These are phyloP conservation scores for Oryza rufipogon DNA, from an alignment of 176 grass and related monocot species.

Conservation along the genomic window DNA sequence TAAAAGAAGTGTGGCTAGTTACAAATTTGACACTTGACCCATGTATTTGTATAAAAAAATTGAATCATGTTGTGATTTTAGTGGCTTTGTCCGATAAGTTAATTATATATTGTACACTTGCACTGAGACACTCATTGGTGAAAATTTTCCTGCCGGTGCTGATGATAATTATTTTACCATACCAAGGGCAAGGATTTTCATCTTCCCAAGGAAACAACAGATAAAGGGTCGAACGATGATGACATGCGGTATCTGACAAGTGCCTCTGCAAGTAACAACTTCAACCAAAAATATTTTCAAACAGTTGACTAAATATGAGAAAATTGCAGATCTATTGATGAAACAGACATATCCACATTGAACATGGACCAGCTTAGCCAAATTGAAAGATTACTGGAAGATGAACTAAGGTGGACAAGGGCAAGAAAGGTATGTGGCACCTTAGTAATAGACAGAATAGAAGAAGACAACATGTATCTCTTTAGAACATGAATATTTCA, in stretches of 20 bases:
- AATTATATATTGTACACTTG: neutral
- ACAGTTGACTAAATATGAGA: neutral
- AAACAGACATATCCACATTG: constrained; percentile 30
- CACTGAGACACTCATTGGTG: too few species aligned
- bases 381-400: constrained; percentile 28
- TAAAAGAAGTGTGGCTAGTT: neutral
- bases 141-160: neutral
- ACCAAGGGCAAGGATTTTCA: neutral
- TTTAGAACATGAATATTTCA: too few species aligned
- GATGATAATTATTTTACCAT: constrained; percentile 10
- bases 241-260: constrained; percentile 10
- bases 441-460: neutral
- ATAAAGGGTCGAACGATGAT: neutral
- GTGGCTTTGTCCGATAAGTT: neutral
- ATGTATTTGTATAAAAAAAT: neutral
- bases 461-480: too few species aligned
- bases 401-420: constrained; percentile 22
- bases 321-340: constrained; percentile 33
- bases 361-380: constrained; percentile 23
- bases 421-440: constrained; percentile 13
- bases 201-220: neutral
- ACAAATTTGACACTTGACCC: neutral
- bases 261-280: neutral
- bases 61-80: neutral
- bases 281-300: neutral